Percentiles rank a stretch among this genome's conserved stretches.
Evolutionary conservation across 805 yeast genomes (phyloP).

Genomic region (Aciculoconidium aculeatum): DNA sequence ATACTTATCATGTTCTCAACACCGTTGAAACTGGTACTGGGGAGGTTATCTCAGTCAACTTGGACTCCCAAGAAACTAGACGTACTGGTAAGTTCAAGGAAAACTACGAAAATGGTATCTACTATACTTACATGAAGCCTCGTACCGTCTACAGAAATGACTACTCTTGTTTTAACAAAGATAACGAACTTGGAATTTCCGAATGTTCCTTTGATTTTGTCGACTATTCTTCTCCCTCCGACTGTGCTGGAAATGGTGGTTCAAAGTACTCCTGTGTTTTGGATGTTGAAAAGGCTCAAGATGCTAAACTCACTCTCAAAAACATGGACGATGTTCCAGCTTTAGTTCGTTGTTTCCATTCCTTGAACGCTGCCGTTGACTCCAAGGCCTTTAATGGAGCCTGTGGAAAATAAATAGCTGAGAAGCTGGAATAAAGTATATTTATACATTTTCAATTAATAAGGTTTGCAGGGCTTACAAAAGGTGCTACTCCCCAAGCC

Average conservation of each 20-base stretch:
- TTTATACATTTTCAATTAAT: too few relatives aligned
- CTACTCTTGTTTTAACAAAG: constrained; percentile 9
- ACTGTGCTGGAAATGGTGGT: constrained; percentile 8
- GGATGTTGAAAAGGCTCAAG: constrained; percentile 9
- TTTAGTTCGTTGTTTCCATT: constrained; percentile 9
- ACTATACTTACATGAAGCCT: constrained; percentile 7
- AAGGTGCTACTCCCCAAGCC: too few relatives aligned
- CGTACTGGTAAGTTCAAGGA: constrained; percentile 9
- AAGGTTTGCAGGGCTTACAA: too few relatives aligned
- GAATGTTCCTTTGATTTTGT: constrained; percentile 9
- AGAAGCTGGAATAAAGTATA: too few relatives aligned
- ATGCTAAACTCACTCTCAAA: constrained; percentile 7
- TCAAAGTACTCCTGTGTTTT: constrained; percentile 11
- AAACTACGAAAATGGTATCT: constrained; percentile 8
- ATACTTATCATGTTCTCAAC: constrained; percentile 9
- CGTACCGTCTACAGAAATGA: constrained; percentile 7
- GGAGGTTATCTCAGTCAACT: constrained; percentile 10
- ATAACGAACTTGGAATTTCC: constrained; percentile 6
- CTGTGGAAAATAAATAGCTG: constrained; percentile 9
- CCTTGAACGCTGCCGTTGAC: constrained; percentile 5
- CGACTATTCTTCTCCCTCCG: constrained; percentile 7
- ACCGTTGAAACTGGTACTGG: constrained; percentile 10
- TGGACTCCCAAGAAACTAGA: constrained; percentile 10
- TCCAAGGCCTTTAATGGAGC: constrained; percentile 9
- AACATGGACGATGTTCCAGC: constrained; percentile 10